phyloP scores from a whole-genome alignment of 495 filamentous ascomycete genomes.

The Penicillium samsonianum region DNA sequence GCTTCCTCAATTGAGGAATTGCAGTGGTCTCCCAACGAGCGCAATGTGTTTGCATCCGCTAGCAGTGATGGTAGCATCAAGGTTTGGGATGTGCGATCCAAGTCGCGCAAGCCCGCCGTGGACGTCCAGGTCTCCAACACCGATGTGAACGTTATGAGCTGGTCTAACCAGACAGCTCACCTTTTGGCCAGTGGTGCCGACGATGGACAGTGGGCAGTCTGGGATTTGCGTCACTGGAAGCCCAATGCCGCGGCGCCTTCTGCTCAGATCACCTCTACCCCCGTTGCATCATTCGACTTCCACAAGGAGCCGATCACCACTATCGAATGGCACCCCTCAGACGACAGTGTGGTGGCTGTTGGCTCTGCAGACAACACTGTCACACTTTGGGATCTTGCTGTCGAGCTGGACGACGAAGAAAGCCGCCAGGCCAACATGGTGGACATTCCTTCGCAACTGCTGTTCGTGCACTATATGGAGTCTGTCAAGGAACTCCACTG shows the following conservation, averaged over 20 bases:
- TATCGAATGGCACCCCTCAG: constrained; percentile 95
- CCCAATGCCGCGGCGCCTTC: constrained; percentile 51
- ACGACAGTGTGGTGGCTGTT: constrained; percentile 91
- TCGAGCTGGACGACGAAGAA: constrained; percentile 96
- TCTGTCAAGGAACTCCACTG: constrained; percentile 93
- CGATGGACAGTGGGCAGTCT: constrained; percentile 92
- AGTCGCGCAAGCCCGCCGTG: constrained; percentile 79
- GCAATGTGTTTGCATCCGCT: constrained; percentile 88
- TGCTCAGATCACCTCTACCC: constrained; percentile 53
- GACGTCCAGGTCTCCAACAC: constrained; percentile 79
- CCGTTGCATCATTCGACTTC: constrained; percentile 88
- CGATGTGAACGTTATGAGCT: constrained; percentile 95
- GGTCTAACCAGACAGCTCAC: constrained; percentile 83
- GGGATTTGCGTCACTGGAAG: constrained; percentile 96
- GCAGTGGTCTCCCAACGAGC: constrained; percentile 92
- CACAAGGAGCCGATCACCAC: constrained; percentile 95
- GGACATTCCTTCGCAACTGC: constrained; percentile 88
- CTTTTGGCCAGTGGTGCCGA: constrained; percentile 91
- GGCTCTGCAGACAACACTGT: constrained; percentile 92
- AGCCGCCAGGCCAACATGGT: constrained; percentile 81
- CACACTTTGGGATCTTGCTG: constrained; percentile 94
- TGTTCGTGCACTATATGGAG: constrained; percentile 97
- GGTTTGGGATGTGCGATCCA: constrained; percentile 91
- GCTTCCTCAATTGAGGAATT: constrained; percentile 86
- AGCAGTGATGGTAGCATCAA: constrained; percentile 92